Percentiles rank a stretch among this genome's conserved stretches.
phyloP scores from a whole-genome alignment of 306 rosid genomes.

The Prosopis cineraria region DNA sequence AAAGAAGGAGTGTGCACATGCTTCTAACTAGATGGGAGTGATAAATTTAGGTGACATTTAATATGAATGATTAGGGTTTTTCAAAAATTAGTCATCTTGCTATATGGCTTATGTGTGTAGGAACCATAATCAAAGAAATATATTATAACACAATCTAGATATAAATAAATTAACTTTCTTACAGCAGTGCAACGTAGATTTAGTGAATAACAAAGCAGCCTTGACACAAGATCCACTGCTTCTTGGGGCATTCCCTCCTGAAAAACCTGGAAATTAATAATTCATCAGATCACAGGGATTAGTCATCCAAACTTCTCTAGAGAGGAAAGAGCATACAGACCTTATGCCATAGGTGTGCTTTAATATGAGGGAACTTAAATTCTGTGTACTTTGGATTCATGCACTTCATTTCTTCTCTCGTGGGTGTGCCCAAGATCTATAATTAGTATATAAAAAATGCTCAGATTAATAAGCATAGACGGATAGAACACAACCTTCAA shows the following conservation, averaged over 20 bases:
- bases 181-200: slow-evolving; percentile 90
- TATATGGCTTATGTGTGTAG: neutral
- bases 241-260: slow-evolving; percentile 82
- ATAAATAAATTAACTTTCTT: slow-evolving; percentile 40
- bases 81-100: neutral
- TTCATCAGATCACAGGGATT: neutral
- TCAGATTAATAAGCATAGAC: neutral
- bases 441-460: no score
- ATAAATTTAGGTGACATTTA: no score
- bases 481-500: slow-evolving; percentile 14
- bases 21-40: slow-evolving; percentile 59
- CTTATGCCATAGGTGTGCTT: slow-evolving; percentile 98
- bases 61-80: neutral
- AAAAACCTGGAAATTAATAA: slow-evolving; percentile 59
- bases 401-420: slow-evolving; percentile 94
- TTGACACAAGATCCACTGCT: slow-evolving; percentile 88
- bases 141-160: neutral
- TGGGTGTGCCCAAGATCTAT: slow-evolving; percentile 90
- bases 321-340: slow-evolving; percentile 37
- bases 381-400: slow-evolving; percentile 95
- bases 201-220: slow-evolving; percentile 93
- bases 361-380: slow-evolving; percentile 90
- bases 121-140: neutral
- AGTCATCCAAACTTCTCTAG: neutral
- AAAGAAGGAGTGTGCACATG: slow-evolving; percentile 88